Evolutionary conservation across 208 protist genomes (phyloP).

Genomic region (Balamuthia mandrillaris): DNA sequence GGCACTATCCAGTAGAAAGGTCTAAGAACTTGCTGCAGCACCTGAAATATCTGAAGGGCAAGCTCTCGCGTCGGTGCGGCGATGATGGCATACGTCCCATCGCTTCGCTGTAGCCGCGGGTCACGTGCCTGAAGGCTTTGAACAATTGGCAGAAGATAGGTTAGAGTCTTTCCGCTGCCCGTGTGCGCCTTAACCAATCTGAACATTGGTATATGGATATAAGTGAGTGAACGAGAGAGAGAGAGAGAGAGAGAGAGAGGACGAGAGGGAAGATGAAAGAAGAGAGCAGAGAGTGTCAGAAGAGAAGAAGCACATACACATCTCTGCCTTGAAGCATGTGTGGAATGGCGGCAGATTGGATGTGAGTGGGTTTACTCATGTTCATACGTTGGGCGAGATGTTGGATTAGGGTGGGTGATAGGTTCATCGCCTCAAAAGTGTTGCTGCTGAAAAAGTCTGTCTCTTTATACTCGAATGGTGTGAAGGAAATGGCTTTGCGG

Average conservation of each 20-base stretch:
- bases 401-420: background rate
- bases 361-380: conserved; percentile 26
- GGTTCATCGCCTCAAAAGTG: background rate
- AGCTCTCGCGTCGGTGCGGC: conserved; percentile 35
- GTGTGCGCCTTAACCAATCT: conserved; percentile 58
- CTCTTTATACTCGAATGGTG: conserved; percentile 37
- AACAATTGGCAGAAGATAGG: conserved; percentile 60
- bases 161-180: conserved; percentile 63
- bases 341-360: conserved; percentile 22
- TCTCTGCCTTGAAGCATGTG: conserved; percentile 20
- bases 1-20: conserved; percentile 63
- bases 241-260: background rate
- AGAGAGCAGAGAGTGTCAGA: too few relatives aligned
- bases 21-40: conserved; percentile 25
- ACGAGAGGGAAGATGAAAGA: too few relatives aligned
- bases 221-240: background rate
- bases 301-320: conserved; percentile 19
- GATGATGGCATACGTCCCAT: conserved; percentile 14
- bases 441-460: conserved; percentile 20
- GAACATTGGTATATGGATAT: background rate
- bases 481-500: background rate
- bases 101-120: background rate
- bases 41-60: conserved; percentile 25
- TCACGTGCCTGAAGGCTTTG: conserved; percentile 32
- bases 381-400: background rate